Base-by-base conservation (phyloP, 805 yeast species). In the Blastobotrys parvus region DNA sequence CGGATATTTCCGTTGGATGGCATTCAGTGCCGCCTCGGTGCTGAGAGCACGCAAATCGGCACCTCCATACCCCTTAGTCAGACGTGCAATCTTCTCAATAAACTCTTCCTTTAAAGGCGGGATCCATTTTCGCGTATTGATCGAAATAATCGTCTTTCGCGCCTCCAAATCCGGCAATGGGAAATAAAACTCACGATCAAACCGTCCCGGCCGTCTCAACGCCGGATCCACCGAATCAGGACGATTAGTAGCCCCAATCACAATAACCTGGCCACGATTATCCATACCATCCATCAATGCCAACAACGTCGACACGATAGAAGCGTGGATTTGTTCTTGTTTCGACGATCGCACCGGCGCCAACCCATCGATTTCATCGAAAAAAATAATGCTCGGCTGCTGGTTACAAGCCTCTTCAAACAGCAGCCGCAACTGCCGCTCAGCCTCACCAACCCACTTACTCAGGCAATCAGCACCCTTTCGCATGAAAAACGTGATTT, bases 221-320 rank as follows among this genome's bases (percentile, higher is more conserved):
- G 98, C 98, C 1, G 98, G 97, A 63, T 92, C 98, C n/a, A 92
- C 85, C 0, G 97, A 84, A 64, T 92, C 97, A 0, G 98, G 98
- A 57, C 98, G 71, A 64, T 92, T 92, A 0, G 98, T 92, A 1
- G 98, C 98, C 46, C 98, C 98, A 53, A 92, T 89, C 2, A 92
- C 96, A 50, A 92, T 90, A 16, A 92, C 97, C 60, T 92, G 97
- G 5, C 98, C 98, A 60, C 97, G 77, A 53, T 88, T 88, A 60
- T 90, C 97, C 97, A 92, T 92, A 55, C 98, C 98, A 62, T 92
- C 98, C 98, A 92, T 92, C 41, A 92, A 67, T 0, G 98, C 97
- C 50, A 92, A 73, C 55, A 92, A 67, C 0, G 98, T 92, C 3
- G 97, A 88, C 2, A 92, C 98, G 46, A 92, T 92, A 49, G 95